Percentiles rank a stretch among this genome's conserved stretches.
phyloP scores from a whole-genome alignment of 1,139 yeast species.

The Kodamaea sp. region DNA sequence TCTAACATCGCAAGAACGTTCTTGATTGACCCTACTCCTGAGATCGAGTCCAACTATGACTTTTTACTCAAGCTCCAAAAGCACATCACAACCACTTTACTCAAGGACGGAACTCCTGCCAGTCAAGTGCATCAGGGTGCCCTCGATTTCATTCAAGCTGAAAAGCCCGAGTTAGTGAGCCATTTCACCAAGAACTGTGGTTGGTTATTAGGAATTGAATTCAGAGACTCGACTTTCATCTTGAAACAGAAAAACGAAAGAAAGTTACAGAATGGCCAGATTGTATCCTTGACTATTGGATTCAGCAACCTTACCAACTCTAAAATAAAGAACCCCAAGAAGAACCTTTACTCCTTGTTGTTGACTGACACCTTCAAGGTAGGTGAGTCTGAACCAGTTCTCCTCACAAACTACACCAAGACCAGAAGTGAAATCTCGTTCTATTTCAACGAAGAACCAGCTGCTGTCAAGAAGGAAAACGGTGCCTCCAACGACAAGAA shows the following conservation, averaged over 20 bases:
- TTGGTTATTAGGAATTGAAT: slow-evolving; percentile 88
- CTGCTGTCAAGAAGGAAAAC: slow-evolving; percentile 22
- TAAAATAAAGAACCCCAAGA: slow-evolving; percentile 47
- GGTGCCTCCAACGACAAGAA: slow-evolving; percentile 20
- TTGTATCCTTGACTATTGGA: slow-evolving; percentile 76
- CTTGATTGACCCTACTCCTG: slow-evolving; percentile 83
- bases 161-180: slow-evolving; percentile 62
- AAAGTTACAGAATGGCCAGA: slow-evolving; percentile 67
- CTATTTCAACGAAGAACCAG: slow-evolving; percentile 73
- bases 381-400: slow-evolving; percentile 58
- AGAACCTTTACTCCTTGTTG: slow-evolving; percentile 63
- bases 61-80: slow-evolving; percentile 69
- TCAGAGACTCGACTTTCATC: slow-evolving; percentile 76
- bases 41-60: slow-evolving; percentile 78
- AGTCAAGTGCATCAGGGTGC: slow-evolving; percentile 69
- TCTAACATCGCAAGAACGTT: slow-evolving; percentile 87
- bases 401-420: slow-evolving; percentile 77
- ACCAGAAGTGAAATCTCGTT: slow-evolving; percentile 75
- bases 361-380: slow-evolving; percentile 84
- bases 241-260: slow-evolving; percentile 76
- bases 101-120: slow-evolving; percentile 70
- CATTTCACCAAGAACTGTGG: slow-evolving; percentile 83
- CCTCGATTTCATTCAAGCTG: slow-evolving; percentile 54
- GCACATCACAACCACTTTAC: slow-evolving; percentile 51
- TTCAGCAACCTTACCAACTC: slow-evolving; percentile 60